Evolutionary conservation across 2,329 filamentous ascomycete genomes (phyloP), one percentile per base, ranked within the genome.

Genomic region (Whalleya microplaca): DNA sequence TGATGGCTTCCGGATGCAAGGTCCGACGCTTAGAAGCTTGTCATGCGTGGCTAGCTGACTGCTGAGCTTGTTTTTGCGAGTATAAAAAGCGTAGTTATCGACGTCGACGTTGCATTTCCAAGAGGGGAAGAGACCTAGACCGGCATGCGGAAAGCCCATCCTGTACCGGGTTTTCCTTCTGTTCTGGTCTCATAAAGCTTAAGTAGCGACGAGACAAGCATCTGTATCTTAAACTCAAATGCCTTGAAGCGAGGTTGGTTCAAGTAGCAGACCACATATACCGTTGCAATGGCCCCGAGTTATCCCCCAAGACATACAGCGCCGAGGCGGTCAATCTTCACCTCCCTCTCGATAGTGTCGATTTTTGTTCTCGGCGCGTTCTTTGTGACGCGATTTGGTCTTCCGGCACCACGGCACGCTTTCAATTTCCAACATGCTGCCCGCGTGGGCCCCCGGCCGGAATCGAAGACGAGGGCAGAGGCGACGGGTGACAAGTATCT

Each of bases 401-500:
- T 54, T 23, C 20, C 60, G 7, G 48, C 42, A 14, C 55, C 57
- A 37, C 55, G 49, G 37, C 52, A 53, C 21, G 48, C 23, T 3
- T 63, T 66, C 59, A 56, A 63, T 14, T 61, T 64, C 64, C 44
- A 64, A 21, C 52, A 57, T 27, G 16, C 51, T 18, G 48, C 49
- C 21, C 55, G 55, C 43, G 53, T 43, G 19, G 29, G 64, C 21
- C 41, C 57, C 50, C 60, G n/a, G 20, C 53, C 51, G 32, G 51
- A 32, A 43, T 57, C 59, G 32, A 62, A 61, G 40, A 32, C 58
- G 18, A 64, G 64, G 55, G 66, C 56, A 32, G 62, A 61, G 51
- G 56, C 56, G 21, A 68, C 64, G 7, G 74, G 74, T 20, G 76
- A 79, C 60, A 70, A 73, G 52, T 84, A 82, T 56, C 71, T 84